phyloP scores from a whole-genome alignment of 2,329 filamentous ascomycete species.

The Beauveria caledonica region DNA sequence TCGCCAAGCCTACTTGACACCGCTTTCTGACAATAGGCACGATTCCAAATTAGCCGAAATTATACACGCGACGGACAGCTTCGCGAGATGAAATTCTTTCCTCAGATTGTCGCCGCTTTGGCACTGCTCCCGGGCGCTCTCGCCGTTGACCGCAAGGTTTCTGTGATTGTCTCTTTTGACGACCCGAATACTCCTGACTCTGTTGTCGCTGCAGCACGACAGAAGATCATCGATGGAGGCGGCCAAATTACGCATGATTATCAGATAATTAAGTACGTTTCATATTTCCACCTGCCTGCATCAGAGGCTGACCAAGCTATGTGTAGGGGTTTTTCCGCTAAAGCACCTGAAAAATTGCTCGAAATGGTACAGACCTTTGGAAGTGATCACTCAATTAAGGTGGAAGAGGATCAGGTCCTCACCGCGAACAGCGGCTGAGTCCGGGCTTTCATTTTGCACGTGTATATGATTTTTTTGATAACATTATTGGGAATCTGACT shows the following conservation, averaged over 20 bases:
- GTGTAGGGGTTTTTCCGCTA: conserved; percentile 66
- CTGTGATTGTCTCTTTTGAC: conserved; percentile 72
- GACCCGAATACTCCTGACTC: conserved; percentile 54
- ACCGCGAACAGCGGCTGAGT: conserved; percentile 27
- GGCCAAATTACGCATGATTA: conserved; percentile 76
- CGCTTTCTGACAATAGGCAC: background rate
- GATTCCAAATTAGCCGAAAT: background rate
- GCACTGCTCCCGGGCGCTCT: conserved; percentile 50
- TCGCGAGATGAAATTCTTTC: conserved; percentile 54
- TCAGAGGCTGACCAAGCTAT: background rate
- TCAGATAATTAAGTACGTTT: conserved; percentile 54
- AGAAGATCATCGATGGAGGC: conserved; percentile 59
- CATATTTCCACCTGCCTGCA: background rate
- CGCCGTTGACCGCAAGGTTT: conserved; percentile 59
- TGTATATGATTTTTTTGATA: background rate
- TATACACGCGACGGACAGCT: background rate
- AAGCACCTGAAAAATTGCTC: conserved; percentile 61
- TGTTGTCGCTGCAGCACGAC: conserved; percentile 63
- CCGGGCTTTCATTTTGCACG: background rate
- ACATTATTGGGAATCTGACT: background rate
- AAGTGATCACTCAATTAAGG: conserved; percentile 34
- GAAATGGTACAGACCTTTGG: conserved; percentile 58
- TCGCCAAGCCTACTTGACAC: background rate
- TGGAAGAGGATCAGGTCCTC: conserved; percentile 73
- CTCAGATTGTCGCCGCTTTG: conserved; percentile 46